Base-by-base conservation (phyloP, 768 basidiomycete genomes). In the Pholiota microspora region DNA sequence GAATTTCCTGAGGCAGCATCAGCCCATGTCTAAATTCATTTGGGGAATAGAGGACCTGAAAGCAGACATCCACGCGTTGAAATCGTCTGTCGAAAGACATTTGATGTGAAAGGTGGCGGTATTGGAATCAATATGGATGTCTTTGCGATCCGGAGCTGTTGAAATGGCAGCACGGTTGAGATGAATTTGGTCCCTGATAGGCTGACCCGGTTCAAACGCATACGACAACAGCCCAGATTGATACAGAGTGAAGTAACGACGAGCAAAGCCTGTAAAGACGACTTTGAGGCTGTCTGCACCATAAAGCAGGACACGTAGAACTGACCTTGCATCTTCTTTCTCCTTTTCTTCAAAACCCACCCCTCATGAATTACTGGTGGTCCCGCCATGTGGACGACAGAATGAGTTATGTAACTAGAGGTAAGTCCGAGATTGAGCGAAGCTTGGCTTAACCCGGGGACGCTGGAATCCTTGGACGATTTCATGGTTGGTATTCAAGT, bases 291-390 rank as follows among this genome's bases (percentile, higher is more conserved):
- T 18, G 24, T n/a, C 21, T 29, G 38, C 44, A 23, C 13, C 6
- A 16, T 8, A 45, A 34, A 21, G 18, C 35, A 28, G 23, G 0
- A 49, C 34, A 49, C 29, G 27, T 49, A 40, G 31, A 35, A 34
- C 51, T 53, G 61, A 85, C 91, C 91, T 75, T 93, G 92, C 87
- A 92, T 86, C 73, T 83, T 90, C 78, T 90, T 92, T 59, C 91
- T 76, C 61, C 91, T 77, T 72, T 94, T 94, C 75, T 93, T 93
- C 57, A 93, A 76, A 4, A 92, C 71, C 89, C 89, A 93, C 72
- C 91, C 91, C 62, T 89, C 78, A 48, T 72, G 77, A 3, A 88
- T 58, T 31, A 65, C 48, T 51, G 57, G 49, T 16, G 56, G 55
- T 24, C 42, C 52, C 23, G 51, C 49, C 57, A 64, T 55, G 46